Base-by-base conservation (phyloP, 1,139 yeast genomes). In the Hyphopichia wangnamkhiaoensis region DNA sequence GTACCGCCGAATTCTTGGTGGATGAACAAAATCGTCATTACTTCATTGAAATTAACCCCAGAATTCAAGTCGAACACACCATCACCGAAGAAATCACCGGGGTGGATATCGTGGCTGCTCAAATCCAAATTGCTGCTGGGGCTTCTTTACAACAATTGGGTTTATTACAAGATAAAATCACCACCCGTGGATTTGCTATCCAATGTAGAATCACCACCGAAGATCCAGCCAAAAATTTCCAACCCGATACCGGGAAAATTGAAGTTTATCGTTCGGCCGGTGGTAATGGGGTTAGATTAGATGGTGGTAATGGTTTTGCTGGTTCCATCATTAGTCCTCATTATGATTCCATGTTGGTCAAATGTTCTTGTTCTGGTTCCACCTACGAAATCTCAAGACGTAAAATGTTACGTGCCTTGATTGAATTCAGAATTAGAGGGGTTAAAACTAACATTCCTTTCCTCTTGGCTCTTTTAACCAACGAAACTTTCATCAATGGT, bases 181-280 rank as follows among this genome's bases (percentile, higher is more conserved):
- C 96, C 43, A 84, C 95, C 38, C 82, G 98, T 62, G 99, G 99
- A 10, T 93, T 91, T 64, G 98, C 98, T 33, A 93, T 93, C 54
- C 99, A 93, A 73, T 94, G 98, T 76, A 90, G 98, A 78, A 93
- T 93, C 70, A 93, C 98, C 40, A 94, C 98, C 38, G 99, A 93
- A 69, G 98, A 93, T 61, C 98, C 99, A 15, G 64, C 96, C 35
- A 91, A 90, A 71, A 88, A 84, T 62, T 93, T 93, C 82, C 97
- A 88, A 67, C 99, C 99, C 14, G 99, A 93, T 61, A 94, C 98
- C 3, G 99, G 99, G 61, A 90, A 93, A 68, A 86, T 93, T 53
- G 99, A 93, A 66, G 99, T 93, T 35, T 93, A 93, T 74, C 81
- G 98, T 65, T 90, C 98, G 28, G 89, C 98, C 29, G 99, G 99